These are phyloP conservation scores for Cladosporium austrohemisphaericum DNA, from an alignment of 2,329 filamentous ascomycete genomes.

Conservation along the genomic window DNA sequence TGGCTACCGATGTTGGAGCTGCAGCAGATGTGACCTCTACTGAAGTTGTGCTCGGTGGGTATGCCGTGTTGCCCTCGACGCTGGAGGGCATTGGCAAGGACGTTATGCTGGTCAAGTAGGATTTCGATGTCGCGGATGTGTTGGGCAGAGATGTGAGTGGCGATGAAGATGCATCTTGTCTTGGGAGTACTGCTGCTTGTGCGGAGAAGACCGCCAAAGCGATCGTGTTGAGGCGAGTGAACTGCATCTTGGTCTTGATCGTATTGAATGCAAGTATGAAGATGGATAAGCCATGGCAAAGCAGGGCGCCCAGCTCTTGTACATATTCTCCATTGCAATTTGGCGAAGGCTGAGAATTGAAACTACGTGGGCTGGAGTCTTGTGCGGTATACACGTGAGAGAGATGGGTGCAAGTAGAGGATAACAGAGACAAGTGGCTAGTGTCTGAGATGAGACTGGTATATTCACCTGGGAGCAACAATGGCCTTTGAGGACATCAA, in stretches of 20 bases:
- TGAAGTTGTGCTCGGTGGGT: conserved; percentile 8
- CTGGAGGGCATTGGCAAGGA: conserved; percentile 8
- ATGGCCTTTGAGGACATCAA: too few relatives aligned
- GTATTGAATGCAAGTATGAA: conserved; percentile 4
- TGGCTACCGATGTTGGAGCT: background rate
- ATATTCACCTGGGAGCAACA: too few relatives aligned
- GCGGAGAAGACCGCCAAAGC: conserved; percentile 1
- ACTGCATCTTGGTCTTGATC: conserved; percentile 8
- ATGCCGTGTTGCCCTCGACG: conserved; percentile 12
- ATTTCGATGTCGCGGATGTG: conserved; percentile 8
- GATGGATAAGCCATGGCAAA: conserved; percentile 7
- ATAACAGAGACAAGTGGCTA: conserved; percentile 14
- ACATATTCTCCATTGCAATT: conserved; percentile 2
- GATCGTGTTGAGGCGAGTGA: conserved; percentile 5
- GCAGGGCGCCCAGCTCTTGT: conserved; percentile 4
- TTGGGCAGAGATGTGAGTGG: background rate
- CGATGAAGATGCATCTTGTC: conserved; percentile 12
- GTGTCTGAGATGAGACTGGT: background rate
- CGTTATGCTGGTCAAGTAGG: conserved; percentile 9
- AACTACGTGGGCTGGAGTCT: conserved; percentile 10
- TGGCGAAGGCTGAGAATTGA: conserved; percentile 14
- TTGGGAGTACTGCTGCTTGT: conserved; percentile 9
- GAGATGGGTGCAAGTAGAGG: background rate
- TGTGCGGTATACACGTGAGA: background rate
- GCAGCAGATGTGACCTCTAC: background rate